Conservation (phyloP, 1,284 basidiomycete genomes). For the Sanghuangporus baumii region DNA sequence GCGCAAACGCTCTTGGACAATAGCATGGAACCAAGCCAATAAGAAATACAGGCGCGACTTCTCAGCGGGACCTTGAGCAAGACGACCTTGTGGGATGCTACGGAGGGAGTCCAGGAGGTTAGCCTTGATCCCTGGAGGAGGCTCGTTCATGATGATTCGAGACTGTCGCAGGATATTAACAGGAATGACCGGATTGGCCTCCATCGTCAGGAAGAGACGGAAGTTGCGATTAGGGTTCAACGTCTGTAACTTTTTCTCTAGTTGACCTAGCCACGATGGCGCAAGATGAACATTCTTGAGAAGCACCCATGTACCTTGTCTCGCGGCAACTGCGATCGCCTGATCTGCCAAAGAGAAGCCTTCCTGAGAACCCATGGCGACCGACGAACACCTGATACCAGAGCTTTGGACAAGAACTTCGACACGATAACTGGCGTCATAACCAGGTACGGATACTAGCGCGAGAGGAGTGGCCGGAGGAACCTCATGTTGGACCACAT, state of each 20-base stretch:
- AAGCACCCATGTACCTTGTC: slow-evolving; percentile 90
- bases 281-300: slow-evolving; percentile 96
- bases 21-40: slow-evolving; percentile 97
- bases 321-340: slow-evolving; percentile 84
- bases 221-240: slow-evolving; percentile 84
- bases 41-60: slow-evolving; percentile 89
- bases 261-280: slow-evolving; percentile 87
- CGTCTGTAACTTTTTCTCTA: slow-evolving; percentile 95
- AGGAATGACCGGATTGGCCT: slow-evolving; percentile 87
- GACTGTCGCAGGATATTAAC: slow-evolving; percentile 95
- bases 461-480: slow-evolving; percentile 80
- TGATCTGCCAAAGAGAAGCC: slow-evolving; percentile 93
- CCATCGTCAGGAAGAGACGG: slow-evolving; percentile 96
- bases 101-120: slow-evolving; percentile 90
- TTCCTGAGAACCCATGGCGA: slow-evolving; percentile 98
- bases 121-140: slow-evolving; percentile 91
- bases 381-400: slow-evolving; percentile 72
- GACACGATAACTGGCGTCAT: slow-evolving; percentile 93
- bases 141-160: slow-evolving; percentile 95
- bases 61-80: slow-evolving; percentile 82
- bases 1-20: slow-evolving; percentile 91
- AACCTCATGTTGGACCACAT: slow-evolving; percentile 77
- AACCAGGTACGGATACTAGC: slow-evolving; percentile 90
- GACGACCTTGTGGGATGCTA: slow-evolving; percentile 64
- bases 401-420: slow-evolving; percentile 82